Conservation (phyloP, 192 early-diverging fungal species). For the Geranomyces michiganensis region DNA sequence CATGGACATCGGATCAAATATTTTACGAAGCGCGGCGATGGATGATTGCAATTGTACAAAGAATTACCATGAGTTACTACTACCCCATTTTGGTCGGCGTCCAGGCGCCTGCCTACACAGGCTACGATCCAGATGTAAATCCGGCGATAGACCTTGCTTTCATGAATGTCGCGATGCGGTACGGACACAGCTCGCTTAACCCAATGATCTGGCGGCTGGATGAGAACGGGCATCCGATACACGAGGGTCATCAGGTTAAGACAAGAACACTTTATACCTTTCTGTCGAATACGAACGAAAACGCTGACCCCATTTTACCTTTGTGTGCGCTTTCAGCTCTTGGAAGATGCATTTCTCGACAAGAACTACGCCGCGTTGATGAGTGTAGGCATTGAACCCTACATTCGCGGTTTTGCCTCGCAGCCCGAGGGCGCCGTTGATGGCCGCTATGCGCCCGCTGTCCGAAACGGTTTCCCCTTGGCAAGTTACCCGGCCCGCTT, state of each 20-base stretch:
- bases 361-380: conserved; percentile 23
- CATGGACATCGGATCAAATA: conserved; percentile 36
- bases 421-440: conserved; percentile 39
- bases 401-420: conserved; percentile 39
- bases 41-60: conserved; percentile 51
- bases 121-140: conserved; percentile 40
- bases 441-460: conserved; percentile 23
- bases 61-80: conserved; percentile 45
- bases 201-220: conserved; percentile 26
- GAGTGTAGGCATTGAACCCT: conserved; percentile 28
- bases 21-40: conserved; percentile 44
- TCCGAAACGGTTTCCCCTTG: conserved; percentile 29
- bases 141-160: conserved; percentile 44
- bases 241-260: conserved; percentile 19
- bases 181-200: conserved; percentile 42
- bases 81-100: conserved; percentile 39
- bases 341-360: conserved; percentile 7
- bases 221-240: conserved; percentile 34
- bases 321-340: background rate
- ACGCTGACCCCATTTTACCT: too few relatives aligned
- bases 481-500: conserved; percentile 13
- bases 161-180: conserved; percentile 41
- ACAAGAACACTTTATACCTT: background rate
- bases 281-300: background rate
- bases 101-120: conserved; percentile 33